Conservation (phyloP, 2,329 filamentous ascomycete species). For the Madurella fahalii region DNA sequence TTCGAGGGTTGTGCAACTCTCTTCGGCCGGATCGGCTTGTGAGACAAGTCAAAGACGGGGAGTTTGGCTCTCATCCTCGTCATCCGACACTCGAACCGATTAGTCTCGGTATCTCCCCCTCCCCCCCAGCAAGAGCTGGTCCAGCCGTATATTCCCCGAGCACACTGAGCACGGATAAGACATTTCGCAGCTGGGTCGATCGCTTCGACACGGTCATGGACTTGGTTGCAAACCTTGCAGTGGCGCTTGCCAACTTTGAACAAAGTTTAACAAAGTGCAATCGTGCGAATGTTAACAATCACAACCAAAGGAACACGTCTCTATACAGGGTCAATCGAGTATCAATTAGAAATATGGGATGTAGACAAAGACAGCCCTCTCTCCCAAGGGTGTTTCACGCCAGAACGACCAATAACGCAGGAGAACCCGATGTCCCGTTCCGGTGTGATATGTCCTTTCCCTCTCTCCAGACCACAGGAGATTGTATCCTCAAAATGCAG, state of each 20-base stretch:
- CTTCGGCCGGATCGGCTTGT: too few relatives aligned
- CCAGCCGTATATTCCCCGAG: neutral
- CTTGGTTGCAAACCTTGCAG: too few relatives aligned
- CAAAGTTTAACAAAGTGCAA: too few relatives aligned
- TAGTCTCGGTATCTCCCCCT: neutral
- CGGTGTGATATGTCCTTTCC: conserved; percentile 5
- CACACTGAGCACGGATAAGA: too few relatives aligned
- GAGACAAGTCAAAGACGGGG: too few relatives aligned
- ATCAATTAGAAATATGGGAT: conserved; percentile 11
- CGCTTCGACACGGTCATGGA: too few relatives aligned
- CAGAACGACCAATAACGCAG: conserved; percentile 8
- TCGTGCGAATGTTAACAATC: too few relatives aligned
- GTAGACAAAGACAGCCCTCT: conserved; percentile 10
- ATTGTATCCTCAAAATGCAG: conserved; percentile 3
- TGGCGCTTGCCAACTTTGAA: too few relatives aligned
- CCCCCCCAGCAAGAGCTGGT: neutral
- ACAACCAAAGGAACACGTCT: neutral
- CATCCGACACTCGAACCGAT: too few relatives aligned
- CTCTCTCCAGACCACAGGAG: neutral
- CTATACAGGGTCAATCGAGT: neutral
- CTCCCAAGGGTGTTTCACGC: conserved; percentile 2
- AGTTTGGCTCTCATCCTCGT: too few relatives aligned
- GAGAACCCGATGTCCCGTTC: neutral
- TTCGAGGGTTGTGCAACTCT: too few relatives aligned
- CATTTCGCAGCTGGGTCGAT: too few relatives aligned